These are phyloP conservation scores for Skeletonema grethae DNA, from an alignment of 108 stramenopile species.

Conservation along the genomic window DNA sequence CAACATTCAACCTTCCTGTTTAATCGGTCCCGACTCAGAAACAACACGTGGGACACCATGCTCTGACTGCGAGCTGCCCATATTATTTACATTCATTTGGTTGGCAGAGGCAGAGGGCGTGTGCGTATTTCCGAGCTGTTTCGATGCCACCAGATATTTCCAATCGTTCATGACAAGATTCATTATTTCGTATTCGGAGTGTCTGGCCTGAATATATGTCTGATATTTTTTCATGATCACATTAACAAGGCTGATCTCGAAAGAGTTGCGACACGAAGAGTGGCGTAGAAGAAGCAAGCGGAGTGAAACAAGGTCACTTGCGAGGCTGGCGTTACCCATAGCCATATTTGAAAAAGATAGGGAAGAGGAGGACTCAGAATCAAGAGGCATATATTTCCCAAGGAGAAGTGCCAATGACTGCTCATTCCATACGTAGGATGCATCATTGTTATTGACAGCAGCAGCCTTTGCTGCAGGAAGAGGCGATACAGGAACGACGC, in stretches of 20 bases:
- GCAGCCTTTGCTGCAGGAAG: not conserved
- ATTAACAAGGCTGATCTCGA: conserved; percentile 61
- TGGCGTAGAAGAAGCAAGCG: conserved; percentile 69
- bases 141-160: conserved; percentile 21
- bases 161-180: conserved; percentile 64
- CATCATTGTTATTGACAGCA: not conserved
- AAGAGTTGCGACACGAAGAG: conserved; percentile 42
- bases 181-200: conserved; percentile 48
- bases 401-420: conserved; percentile 63
- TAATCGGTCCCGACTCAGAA: conserved; percentile 8
- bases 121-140: not conserved
- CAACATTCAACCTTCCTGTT: not conserved
- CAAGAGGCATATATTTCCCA: conserved; percentile 64
- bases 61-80: not conserved
- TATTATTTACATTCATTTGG: conserved; percentile 7
- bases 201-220: conserved; percentile 42
- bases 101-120: not conserved
- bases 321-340: conserved; percentile 14
- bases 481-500: conserved; percentile 3
- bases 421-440: conserved; percentile 33
- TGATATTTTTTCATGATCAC: conserved; percentile 63
- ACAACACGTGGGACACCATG: conserved; percentile 4
- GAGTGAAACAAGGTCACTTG: conserved; percentile 58
- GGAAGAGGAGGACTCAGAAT: conserved; percentile 1
- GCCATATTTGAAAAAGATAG: not conserved